Evolutionary conservation across 164 flowering plant species (phyloP).

Genomic region (Litsea cubeba): DNA sequence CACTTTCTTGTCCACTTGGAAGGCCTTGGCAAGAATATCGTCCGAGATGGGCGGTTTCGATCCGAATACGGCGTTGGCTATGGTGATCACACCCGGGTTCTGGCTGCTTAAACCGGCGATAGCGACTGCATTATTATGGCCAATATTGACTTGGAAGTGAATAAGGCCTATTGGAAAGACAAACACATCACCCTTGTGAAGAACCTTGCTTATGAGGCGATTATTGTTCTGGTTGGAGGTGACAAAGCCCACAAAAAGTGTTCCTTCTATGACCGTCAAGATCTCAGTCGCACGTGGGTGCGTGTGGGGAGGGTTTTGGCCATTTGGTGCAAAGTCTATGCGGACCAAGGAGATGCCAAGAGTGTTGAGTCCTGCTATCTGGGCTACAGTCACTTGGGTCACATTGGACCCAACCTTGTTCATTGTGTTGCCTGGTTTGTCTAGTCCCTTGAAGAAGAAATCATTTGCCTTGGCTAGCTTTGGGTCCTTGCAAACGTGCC

Average conservation of each 20-base stretch:
- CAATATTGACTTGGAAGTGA: constrained; percentile 10
- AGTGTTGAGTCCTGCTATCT: constrained; percentile 6
- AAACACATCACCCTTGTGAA: constrained; percentile 12
- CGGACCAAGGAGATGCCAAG: constrained; percentile 11
- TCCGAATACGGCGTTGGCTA: constrained; percentile 6
- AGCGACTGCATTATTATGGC: neutral
- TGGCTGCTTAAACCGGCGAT: constrained; percentile 9
- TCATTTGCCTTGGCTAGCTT: constrained; percentile 7
- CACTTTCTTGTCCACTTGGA: constrained; percentile 6
- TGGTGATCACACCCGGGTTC: constrained; percentile 14
- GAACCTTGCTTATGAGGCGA: constrained; percentile 2
- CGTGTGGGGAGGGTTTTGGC: constrained; percentile 13
- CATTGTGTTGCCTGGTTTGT: constrained; percentile 12
- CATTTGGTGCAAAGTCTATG: constrained; percentile 12
- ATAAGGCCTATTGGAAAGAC: constrained; percentile 12
- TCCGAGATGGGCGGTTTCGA: neutral
- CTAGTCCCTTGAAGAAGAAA: constrained; percentile 13
- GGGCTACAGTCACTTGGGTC: constrained; percentile 8
- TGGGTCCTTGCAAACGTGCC: constrained; percentile 18
- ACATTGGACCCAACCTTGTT: constrained; percentile 12
- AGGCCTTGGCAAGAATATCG: constrained; percentile 6
- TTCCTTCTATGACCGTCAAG: constrained; percentile 8
- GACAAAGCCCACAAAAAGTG: constrained; percentile 8
- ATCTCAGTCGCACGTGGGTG: constrained; percentile 12
- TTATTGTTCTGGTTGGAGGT: constrained; percentile 9